A percentile compares a stretch with the other conserved stretches of the same genome.
These are phyloP conservation scores for Lactarius quietus DNA, from an alignment of 768 basidiomycete species.

Conservation along the genomic window DNA sequence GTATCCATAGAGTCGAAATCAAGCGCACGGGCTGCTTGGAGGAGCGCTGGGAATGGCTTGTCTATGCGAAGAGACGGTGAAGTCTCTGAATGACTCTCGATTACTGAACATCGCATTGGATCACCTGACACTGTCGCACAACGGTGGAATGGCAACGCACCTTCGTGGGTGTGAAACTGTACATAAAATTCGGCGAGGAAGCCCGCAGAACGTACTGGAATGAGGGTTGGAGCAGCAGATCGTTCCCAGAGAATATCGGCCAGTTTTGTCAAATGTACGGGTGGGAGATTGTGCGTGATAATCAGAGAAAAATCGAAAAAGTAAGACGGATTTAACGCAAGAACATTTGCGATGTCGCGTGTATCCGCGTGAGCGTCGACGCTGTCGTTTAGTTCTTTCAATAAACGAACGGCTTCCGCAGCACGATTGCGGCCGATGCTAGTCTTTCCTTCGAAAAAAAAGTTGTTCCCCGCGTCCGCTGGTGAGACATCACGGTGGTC, in stretches of 20 bases:
- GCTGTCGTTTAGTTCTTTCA: conserved; percentile 84
- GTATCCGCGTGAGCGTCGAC: conserved; percentile 69
- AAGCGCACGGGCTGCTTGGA: conserved; percentile 64
- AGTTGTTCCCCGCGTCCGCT: conserved; percentile 91
- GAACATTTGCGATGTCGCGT: conserved; percentile 51
- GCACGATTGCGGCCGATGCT: conserved; percentile 81
- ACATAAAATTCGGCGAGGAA: conserved; percentile 87
- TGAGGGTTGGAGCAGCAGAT: conserved; percentile 55
- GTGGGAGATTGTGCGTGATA: conserved; percentile 78
- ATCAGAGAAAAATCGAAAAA: conserved; percentile 70
- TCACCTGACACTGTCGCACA: not conserved
- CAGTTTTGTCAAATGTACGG: conserved; percentile 51
- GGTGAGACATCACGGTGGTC: conserved; percentile 58
- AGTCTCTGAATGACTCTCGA: conserved; percentile 83
- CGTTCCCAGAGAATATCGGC: conserved; percentile 66
- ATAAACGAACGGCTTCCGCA: conserved; percentile 67
- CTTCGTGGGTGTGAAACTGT: conserved; percentile 84
- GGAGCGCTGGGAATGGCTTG: conserved; percentile 79
- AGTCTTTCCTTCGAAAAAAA: conserved; percentile 78
- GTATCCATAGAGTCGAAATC: conserved; percentile 80
- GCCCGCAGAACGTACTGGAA: conserved; percentile 80
- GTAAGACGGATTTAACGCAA: conserved; percentile 52
- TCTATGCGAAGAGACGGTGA: conserved; percentile 79
- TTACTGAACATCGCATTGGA: conserved; percentile 47
- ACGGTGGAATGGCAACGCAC: conserved; percentile 42